Evolutionary conservation across 2,329 filamentous ascomycete species (phyloP).

Genomic region (Calonectria pseudoturangicola): DNA sequence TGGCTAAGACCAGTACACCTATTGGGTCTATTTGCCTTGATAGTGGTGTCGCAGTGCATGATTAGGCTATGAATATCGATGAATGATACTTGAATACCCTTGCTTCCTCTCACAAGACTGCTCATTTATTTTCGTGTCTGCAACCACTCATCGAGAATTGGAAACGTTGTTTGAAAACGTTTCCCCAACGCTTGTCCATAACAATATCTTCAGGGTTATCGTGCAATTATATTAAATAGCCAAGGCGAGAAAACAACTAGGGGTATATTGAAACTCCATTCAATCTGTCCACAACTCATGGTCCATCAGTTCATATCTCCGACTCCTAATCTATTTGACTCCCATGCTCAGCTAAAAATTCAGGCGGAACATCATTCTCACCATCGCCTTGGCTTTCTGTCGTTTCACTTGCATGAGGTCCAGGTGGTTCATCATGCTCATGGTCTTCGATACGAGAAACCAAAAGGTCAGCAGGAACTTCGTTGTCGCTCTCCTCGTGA

Average conservation of each 20-base stretch:
- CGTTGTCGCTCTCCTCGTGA: conserved; percentile 61
- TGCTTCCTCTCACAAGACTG: background rate
- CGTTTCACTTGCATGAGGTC: conserved; percentile 41
- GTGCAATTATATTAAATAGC: background rate
- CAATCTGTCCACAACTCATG: background rate
- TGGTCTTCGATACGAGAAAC: conserved; percentile 57
- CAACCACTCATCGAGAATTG: background rate
- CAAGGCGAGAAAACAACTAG: background rate
- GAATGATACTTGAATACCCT: conserved; percentile 45
- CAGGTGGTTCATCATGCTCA: conserved; percentile 43
- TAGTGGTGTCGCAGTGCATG: conserved; percentile 53
- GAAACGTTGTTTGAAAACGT: too few relatives aligned
- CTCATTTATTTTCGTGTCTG: background rate
- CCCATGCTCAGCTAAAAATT: conserved; percentile 70
- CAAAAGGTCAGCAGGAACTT: conserved; percentile 65
- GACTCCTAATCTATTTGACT: conserved; percentile 42
- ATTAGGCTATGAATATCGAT: conserved; percentile 49
- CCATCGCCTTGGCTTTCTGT: conserved; percentile 57
- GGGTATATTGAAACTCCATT: conserved; percentile 33
- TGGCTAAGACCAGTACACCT: conserved; percentile 32
- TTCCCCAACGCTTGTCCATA: background rate
- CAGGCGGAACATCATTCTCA: conserved; percentile 70
- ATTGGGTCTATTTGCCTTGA: conserved; percentile 45
- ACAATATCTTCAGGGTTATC: conserved; percentile 7
- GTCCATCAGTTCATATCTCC: background rate